phyloP scores from a whole-genome alignment of 23 red algal species.

The Pyropia yezoensis region DNA sequence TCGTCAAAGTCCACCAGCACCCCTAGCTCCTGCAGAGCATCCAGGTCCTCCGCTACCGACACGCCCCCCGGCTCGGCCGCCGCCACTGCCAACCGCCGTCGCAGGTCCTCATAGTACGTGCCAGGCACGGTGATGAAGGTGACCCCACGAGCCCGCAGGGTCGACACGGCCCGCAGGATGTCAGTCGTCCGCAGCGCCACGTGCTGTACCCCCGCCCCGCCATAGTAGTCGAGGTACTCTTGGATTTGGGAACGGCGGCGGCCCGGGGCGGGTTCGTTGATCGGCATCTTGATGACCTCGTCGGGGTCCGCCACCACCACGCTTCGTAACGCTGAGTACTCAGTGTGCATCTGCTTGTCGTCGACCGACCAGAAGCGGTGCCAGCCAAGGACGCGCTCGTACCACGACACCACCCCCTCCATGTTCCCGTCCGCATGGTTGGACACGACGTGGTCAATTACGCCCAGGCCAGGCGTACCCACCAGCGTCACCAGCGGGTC shows the following conservation, averaged over 20 bases:
- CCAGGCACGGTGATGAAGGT: conserved; percentile 78
- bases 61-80: conserved; percentile 2
- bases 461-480: conserved; percentile 12
- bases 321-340: conserved; percentile 84
- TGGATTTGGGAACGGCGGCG: conserved; percentile 79
- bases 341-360: conserved; percentile 87
- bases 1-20: conserved; percentile 97
- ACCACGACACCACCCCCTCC: conserved; percentile 77
- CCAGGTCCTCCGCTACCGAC: conserved; percentile 49
- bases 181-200: conserved; percentile 73
- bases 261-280: conserved; percentile 78
- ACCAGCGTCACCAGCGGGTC: conserved; percentile 51
- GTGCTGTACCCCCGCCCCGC: conserved; percentile 94
- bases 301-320: conserved; percentile 75
- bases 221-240: conserved; percentile 96
- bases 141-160: conserved; percentile 61
- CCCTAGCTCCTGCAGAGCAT: conserved; percentile 47
- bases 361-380: conserved; percentile 98
- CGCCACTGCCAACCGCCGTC: conserved; percentile 28
- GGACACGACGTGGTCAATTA: conserved; percentile 90
- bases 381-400: conserved; percentile 65
- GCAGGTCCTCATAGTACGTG: conserved; percentile 78
- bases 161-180: conserved; percentile 59
- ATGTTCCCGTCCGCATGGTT: conserved; percentile 84
- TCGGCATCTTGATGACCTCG: conserved; percentile 91